Conservation (phyloP, 352 stramenopile species). For the Phytophthora syringae region DNA sequence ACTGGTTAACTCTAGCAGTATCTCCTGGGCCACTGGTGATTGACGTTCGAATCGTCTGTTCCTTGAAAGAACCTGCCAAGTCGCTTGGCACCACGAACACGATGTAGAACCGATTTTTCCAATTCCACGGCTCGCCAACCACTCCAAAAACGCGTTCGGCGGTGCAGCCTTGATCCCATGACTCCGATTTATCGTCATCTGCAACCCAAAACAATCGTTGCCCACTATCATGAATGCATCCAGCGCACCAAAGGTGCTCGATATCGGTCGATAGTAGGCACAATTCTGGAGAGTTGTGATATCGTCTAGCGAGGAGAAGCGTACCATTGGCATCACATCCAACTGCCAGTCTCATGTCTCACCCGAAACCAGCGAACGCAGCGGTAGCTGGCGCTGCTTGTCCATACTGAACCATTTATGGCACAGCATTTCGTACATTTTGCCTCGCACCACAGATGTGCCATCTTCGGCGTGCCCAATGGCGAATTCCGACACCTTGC, state of each 20-base stretch:
- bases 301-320: background rate
- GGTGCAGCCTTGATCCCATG: constrained; percentile 9
- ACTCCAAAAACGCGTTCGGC: constrained; percentile 2
- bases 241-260: constrained; percentile 11
- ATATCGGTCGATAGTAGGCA: background rate
- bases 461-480: constrained; percentile 15
- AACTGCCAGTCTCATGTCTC: background rate
- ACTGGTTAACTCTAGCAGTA: background rate
- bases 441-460: constrained; percentile 15
- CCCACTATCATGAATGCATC: constrained; percentile 7
- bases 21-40: background rate
- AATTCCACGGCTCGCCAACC: constrained; percentile 1
- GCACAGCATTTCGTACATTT: constrained; percentile 32
- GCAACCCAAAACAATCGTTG: background rate
- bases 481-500: constrained; percentile 24
- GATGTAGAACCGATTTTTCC: constrained; percentile 2
- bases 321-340: constrained; percentile 1
- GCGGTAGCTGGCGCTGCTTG: background rate
- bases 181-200: constrained; percentile 1
- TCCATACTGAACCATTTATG: constrained; percentile 6
- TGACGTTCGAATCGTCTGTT: constrained; percentile 1
- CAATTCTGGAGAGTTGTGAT: background rate
- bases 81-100: constrained; percentile 18
- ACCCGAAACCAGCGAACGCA: background rate
- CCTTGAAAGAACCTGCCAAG: background rate